Evolutionary conservation across 306 rosid genomes (phyloP), one percentile per base, ranked within the genome.

Genomic region (Prunus mira): DNA sequence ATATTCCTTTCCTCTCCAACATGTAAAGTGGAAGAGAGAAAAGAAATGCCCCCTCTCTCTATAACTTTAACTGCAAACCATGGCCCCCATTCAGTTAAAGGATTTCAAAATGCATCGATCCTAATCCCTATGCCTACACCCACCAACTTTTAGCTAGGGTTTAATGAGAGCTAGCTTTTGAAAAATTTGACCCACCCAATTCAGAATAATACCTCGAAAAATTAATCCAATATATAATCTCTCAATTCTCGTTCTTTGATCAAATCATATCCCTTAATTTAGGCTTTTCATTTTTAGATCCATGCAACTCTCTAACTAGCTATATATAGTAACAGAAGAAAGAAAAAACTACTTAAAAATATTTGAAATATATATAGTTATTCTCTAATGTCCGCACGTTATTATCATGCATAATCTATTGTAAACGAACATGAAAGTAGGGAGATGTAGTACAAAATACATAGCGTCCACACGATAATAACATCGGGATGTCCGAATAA

Each of bases 1-100:
- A 76, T 79, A 83, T 75, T 83, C 81, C 71, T 79, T 83, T 66
- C 78, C 76, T 79, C 78, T 20, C 68, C 56, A 60, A 75, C 78
- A 25, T 65, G 79, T 71, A 75, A 79, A 83, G 78, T n/a, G 8
- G 65, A 2, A 47, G 52, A 6, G 49, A 41, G 49, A 9, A 18
- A 25, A 41, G 49, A 9, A 18, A 25, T 1, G 25, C 34, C 18
- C 9, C 27, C 4, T 25, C 45, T 8, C 46, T 51, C 25, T 69
- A 10, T 66, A 25, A 12, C 76, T 67, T 68, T 80, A 60, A 34
- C 68, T 71, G 28, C 70, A 68, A 50, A 34, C 5, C 14, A 12
- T 50, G 80, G 82, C 61, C 56, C 82, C 68, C 56, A 41, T 43
- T 46, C 68, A 22, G 46, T 27, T 54, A 43, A 77, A 67, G 57